Evolutionary conservation across 306 rosid species (phyloP), one percentile per base, ranked within the genome.

Genomic region (Hylodesmum podocarpum): DNA sequence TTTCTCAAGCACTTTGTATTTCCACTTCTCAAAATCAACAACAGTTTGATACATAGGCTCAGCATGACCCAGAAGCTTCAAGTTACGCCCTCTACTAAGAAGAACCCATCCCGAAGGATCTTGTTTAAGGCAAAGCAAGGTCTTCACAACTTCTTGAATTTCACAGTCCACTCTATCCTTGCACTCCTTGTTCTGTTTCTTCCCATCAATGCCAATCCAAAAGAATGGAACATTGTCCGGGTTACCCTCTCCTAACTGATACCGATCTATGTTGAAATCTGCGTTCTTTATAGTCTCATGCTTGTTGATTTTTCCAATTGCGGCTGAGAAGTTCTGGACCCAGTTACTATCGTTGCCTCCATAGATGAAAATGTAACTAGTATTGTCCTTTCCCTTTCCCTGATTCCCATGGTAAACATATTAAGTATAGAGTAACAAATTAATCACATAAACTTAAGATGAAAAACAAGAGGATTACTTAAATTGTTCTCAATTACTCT

Each of bases 61-160:
- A 1, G 77, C 80, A 12, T 74, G 86, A 49, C 83, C 77, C 4
- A 59, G 33, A 3, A 72, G 15, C 25, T 64, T 73, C 6, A 83
- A 25, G 27, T 78, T 57, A 2, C 29, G 2, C 21, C 86, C 83
- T 73, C 44, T 78, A 36, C 68, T 73, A 0, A 83, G 73, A 67
- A 83, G 14, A 21, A 59, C 86, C 83, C 86, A 83, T 8, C 86
- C 86, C 0, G 4, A n/a, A 1, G 76, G 83, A 1, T 83, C 83
- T 29, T 47, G 83, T 39, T 69, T 78, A 7, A 83, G 77, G 64
- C 83, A 74, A 0, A 83, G 80, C 68, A 83, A 47, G 29, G 44
- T 39, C 66, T 59, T 58, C 46, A 83, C 83, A 0, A 44, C 34
- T 2, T 28, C 58, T 61, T 81, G 84, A 49, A 81, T 68, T 22